Evolutionary conservation across 2,329 filamentous ascomycete species (phyloP).

Genomic region (Nigrospora sphaerica): DNA sequence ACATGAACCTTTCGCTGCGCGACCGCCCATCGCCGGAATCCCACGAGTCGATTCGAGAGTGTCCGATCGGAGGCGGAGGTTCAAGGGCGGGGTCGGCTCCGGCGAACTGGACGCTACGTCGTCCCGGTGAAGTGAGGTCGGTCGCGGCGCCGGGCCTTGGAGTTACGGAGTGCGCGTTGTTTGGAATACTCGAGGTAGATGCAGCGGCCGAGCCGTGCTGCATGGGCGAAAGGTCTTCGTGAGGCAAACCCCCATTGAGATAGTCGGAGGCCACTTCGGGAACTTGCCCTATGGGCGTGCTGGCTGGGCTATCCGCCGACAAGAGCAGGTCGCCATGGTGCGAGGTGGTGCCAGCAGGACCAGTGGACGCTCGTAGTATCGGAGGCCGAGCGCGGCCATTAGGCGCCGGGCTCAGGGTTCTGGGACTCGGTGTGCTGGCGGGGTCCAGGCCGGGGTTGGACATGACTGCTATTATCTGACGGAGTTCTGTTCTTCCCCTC

Average conservation of each 20-base stretch:
- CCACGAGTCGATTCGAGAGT: constrained; percentile 58
- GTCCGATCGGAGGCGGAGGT: constrained; percentile 30
- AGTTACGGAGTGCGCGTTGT: constrained; percentile 4
- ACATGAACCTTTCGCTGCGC: constrained; percentile 62
- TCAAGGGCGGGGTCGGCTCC: constrained; percentile 44
- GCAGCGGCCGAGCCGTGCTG: constrained; percentile 8
- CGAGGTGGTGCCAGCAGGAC: constrained; percentile 5
- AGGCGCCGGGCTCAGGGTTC: constrained; percentile 14
- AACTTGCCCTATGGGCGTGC: constrained; percentile 7
- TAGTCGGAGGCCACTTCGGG: constrained; percentile 25
- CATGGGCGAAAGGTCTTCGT: constrained; percentile 20
- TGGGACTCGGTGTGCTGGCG: constrained; percentile 10
- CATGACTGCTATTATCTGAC: too few species aligned
- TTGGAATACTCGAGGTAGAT: constrained; percentile 8
- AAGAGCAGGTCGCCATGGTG: neutral
- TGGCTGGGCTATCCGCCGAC: constrained; percentile 11
- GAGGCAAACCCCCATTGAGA: constrained; percentile 26
- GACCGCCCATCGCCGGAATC: constrained; percentile 61
- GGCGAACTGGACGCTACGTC: constrained; percentile 72
- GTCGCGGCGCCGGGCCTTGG: constrained; percentile 10
- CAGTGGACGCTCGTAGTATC: constrained; percentile 14
- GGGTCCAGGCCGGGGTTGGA: too few species aligned
- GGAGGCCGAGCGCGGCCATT: constrained; percentile 13
- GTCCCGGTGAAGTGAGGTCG: constrained; percentile 32
- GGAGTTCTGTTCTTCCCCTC: too few species aligned